Evolutionary conservation across 1,284 basidiomycete species (phyloP).

Genomic region (Sparassis latifolia): DNA sequence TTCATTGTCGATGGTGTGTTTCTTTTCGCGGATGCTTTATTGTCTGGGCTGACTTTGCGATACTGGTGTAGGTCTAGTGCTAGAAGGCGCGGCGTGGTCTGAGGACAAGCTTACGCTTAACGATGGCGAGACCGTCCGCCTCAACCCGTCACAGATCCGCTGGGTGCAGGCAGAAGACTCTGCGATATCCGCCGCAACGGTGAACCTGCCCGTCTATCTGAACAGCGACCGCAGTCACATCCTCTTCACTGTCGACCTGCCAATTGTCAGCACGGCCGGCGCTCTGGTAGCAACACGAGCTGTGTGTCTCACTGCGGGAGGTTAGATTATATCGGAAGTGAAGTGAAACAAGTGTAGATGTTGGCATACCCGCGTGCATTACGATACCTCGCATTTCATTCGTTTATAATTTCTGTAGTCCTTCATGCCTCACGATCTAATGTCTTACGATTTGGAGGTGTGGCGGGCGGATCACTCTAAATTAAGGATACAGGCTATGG

Average conservation of each 20-base stretch:
- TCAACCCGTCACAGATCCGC: constrained; percentile 75
- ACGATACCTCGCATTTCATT: constrained; percentile 12
- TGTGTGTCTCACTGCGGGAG: constrained; percentile 69
- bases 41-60: background rate
- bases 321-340: constrained; percentile 10
- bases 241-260: constrained; percentile 79
- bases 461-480: background rate
- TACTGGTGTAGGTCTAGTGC: constrained; percentile 56
- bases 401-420: too few species aligned
- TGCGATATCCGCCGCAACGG: constrained; percentile 30
- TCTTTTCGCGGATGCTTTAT: constrained; percentile 1
- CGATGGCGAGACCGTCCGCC: constrained; percentile 70
- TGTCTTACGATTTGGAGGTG: constrained; percentile 14
- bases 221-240: constrained; percentile 88
- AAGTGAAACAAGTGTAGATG: constrained; percentile 5
- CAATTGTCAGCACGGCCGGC: constrained; percentile 61
- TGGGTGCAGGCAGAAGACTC: constrained; percentile 73
- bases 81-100: constrained; percentile 82
- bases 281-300: constrained; percentile 73
- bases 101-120: constrained; percentile 68
- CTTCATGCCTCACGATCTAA: constrained; percentile 5
- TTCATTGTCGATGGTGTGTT: constrained; percentile 81
- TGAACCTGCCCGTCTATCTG: constrained; percentile 88
- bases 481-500: background rate
- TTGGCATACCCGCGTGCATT: constrained; percentile 12